Evolutionary conservation across 805 yeast species (phyloP), one percentile per base, ranked within the genome.

Genomic region (Maudiozyma pseudohumilis): DNA sequence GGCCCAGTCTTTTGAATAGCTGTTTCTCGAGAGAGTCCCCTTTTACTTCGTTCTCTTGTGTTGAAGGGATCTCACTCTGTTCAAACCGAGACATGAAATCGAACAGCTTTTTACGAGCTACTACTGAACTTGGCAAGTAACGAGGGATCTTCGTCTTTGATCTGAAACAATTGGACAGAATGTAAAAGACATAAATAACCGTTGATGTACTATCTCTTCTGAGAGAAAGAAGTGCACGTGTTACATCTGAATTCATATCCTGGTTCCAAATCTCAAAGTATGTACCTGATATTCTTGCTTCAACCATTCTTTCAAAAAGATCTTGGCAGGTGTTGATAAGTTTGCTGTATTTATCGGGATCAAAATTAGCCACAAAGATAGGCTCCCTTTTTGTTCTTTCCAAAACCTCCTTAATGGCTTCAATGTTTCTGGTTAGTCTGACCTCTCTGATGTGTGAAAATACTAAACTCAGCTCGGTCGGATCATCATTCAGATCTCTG

Each of bases 141-240:
- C 46, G 48, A 4, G 77, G 76, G 1, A 71, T 41, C 31, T 51
- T 53, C 23, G 50, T 51, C 28, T 54, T 59, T 0, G 66, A 52
- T 41, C 62, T 44, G 44, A 64, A 66, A 18, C 74, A 62, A 39
- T 66, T 68, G 5, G 72, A 56, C 4, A 71, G 31, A 8, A 69
- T 45, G 42, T 64, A 68, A n/a, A 71, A 52, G 7, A 62, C 52
- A 46, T 61, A 66, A 8, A 70, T 59, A 1, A 67, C 70, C 0
- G 74, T 58, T 0, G 74, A 63, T 5, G 67, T 70, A 17, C 71
- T 60, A 36, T 71, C 74, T 45, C 75, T 61, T 42, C 76, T 58
- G 11, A 64, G 49, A 0, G 74, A 60, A 24, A 68, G 40, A 26
- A 71, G 46, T 5, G 64, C 60, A 28, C 61, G 53, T 0, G 70